Percentiles rank a stretch among this genome's conserved stretches.
Conservation (phyloP, 306 rosid species). For the Rosa persica region DNA sequence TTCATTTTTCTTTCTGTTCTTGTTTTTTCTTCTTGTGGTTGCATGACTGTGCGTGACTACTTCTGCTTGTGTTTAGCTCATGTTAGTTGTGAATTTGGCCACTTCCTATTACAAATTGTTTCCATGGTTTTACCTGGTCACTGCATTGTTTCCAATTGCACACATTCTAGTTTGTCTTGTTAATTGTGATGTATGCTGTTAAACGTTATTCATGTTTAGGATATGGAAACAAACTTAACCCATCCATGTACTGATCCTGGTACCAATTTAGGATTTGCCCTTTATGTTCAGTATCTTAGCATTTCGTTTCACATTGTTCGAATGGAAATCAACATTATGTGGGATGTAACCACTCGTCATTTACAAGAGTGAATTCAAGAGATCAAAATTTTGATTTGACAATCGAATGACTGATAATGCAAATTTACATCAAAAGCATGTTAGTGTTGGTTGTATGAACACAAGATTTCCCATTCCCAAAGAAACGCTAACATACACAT, state of each 20-base stretch:
- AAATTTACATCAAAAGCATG: background rate
- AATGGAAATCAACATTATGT: background rate
- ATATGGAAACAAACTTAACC: background rate
- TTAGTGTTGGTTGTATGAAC: too few relatives aligned
- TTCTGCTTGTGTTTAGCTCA: background rate
- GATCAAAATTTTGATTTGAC: background rate
- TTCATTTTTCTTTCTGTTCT: background rate
- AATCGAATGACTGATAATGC: background rate
- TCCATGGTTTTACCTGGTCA: background rate
- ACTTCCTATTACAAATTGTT: background rate
- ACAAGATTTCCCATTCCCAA: background rate
- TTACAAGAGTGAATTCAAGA: background rate
- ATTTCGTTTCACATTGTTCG: background rate
- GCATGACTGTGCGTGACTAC: background rate
- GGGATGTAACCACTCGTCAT: background rate
- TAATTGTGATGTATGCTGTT: background rate
- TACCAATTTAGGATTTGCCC: too few relatives aligned
- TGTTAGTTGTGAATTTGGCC: background rate
- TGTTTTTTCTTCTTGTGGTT: background rate
- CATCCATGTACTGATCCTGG: too few relatives aligned
- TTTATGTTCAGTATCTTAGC: background rate
- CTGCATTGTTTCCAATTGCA: too few relatives aligned
- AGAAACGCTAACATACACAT: background rate
- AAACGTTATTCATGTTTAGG: background rate
- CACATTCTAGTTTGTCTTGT: background rate